A percentile compares a stretch with the other conserved stretches of the same genome.
Conservation (phyloP, 805 yeast species). For the Myxozyma geophila region DNA sequence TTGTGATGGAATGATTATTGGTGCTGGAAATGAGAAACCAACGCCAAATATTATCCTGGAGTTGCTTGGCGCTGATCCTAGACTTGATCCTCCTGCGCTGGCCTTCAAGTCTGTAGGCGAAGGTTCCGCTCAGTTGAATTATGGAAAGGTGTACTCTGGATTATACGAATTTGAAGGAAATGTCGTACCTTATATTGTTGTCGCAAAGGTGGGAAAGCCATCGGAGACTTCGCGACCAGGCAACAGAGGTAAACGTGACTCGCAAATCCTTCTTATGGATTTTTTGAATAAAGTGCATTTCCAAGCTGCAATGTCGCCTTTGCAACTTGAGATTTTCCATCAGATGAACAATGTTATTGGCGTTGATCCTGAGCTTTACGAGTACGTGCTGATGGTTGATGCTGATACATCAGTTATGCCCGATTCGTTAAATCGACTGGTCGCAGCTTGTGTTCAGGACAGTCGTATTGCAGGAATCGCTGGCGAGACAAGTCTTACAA, state of each 20-base stretch:
- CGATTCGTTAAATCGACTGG: slow-evolving; percentile 60
- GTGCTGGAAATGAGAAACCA: slow-evolving; percentile 61
- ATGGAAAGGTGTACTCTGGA: slow-evolving; percentile 67
- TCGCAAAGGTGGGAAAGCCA: slow-evolving; percentile 63
- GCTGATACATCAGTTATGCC: slow-evolving; percentile 64
- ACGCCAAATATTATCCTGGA: slow-evolving; percentile 61
- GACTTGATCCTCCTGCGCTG: slow-evolving; percentile 56
- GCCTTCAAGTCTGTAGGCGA: slow-evolving; percentile 65
- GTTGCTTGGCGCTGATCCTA: slow-evolving; percentile 51
- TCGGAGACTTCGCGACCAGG: slow-evolving; percentile 59
- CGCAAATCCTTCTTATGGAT: slow-evolving; percentile 62
- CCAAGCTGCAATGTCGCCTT: slow-evolving; percentile 62
- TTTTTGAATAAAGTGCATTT: slow-evolving; percentile 63
- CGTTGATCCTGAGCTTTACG: slow-evolving; percentile 63
- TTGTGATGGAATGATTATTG: slow-evolving; percentile 63
- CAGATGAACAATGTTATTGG: slow-evolving; percentile 63
- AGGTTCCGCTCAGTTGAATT: slow-evolving; percentile 62
- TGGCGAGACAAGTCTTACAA: slow-evolving; percentile 65
- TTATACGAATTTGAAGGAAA: slow-evolving; percentile 60
- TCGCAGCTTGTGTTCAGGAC: slow-evolving; percentile 63
- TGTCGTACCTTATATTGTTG: slow-evolving; percentile 57
- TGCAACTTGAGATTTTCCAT: slow-evolving; percentile 59
- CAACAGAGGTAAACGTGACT: slow-evolving; percentile 68
- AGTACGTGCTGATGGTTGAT: slow-evolving; percentile 61
- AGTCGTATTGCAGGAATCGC: slow-evolving; percentile 63